Evolutionary conservation across 805 yeast genomes (phyloP).

Genomic region (Saturnispora dispora): DNA sequence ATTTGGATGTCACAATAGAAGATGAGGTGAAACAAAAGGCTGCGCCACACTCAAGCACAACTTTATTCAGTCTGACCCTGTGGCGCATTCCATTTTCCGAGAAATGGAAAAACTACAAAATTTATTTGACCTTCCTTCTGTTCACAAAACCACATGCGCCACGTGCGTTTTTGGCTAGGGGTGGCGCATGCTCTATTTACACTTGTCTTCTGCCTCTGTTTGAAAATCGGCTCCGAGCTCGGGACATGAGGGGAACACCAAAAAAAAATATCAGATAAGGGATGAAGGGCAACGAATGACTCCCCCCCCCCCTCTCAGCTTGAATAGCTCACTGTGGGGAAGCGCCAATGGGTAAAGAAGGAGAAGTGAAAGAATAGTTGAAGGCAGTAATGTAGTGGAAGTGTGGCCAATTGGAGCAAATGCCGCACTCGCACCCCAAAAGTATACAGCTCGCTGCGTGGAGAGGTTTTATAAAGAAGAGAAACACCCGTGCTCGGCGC

Average conservation of each 20-base stretch:
- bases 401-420: not conserved
- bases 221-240: not conserved
- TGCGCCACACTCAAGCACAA: not conserved
- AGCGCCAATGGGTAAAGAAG: not conserved
- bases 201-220: too few relatives aligned
- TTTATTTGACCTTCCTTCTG: too few relatives aligned
- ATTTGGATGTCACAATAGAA: not conserved
- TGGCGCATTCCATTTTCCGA: too few relatives aligned
- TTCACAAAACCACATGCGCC: too few relatives aligned
- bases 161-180: too few relatives aligned
- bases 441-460: not conserved
- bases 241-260: not conserved
- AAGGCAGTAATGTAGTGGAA: not conserved
- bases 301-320: not conserved
- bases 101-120: too few relatives aligned
- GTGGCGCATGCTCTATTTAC: too few relatives aligned
- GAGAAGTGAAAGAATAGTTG: not conserved
- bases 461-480: not conserved
- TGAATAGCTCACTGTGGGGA: too few relatives aligned
- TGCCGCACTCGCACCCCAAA: not conserved
- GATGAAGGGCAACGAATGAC: not conserved
- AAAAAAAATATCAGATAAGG: too few relatives aligned
- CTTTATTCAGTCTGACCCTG: too few relatives aligned
- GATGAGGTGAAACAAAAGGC: not conserved
- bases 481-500: constrained; percentile 1